Evolutionary conservation across 805 yeast species (phyloP), one percentile per base, ranked within the genome.

Genomic region (Candida krabiensis): DNA sequence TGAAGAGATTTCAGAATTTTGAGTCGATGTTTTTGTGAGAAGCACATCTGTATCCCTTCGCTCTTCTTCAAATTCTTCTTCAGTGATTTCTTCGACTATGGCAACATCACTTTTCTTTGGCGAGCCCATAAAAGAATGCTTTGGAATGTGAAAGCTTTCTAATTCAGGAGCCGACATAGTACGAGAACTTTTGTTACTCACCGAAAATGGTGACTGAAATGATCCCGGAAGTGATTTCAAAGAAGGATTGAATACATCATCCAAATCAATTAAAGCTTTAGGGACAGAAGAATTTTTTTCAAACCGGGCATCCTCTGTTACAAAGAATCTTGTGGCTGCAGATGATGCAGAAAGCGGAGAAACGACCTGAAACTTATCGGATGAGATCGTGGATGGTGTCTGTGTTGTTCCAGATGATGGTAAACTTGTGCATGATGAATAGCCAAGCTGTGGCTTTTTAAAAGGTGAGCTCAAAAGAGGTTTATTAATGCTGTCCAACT

Each of bases 181-280:
- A 16, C 54, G 37, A 19, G 44, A 33, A 32, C 23, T 41, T 34
- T 49, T 49, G 17, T 27, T 35, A 9, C 13, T 23, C 4, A 35
- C 6, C 19, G 29, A 19, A 19, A 30, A 18, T 14, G 26, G 19
- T n/a, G 31, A 33, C 14, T 21, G 19, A 23, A 15, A 21, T n/a
- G 44, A 19, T 6, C 29, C 30, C 4, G 41, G 19, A 12, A 44
- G 25, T 15, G 42, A 34, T 18, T 14, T 28, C 15, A 31, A 29
- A 2, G 40, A 12, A n/a, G 43, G 44, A 29, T 39, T 52, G 27
- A 55, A 47, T 4, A 60, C 50, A 37, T 56, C 64, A 41, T 63
- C 66, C 35, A 63, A 50, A 46, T 63, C 61, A 14, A 63, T 63
- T 12, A 62, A 45, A 1, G 67, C 62, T 30, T 62, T 53, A 1